A percentile compares a stretch with the other conserved stretches of the same genome.
These are phyloP conservation scores for Epichloe aotearoae DNA, from an alignment of 2,329 filamentous ascomycete species.

Conservation along the genomic window DNA sequence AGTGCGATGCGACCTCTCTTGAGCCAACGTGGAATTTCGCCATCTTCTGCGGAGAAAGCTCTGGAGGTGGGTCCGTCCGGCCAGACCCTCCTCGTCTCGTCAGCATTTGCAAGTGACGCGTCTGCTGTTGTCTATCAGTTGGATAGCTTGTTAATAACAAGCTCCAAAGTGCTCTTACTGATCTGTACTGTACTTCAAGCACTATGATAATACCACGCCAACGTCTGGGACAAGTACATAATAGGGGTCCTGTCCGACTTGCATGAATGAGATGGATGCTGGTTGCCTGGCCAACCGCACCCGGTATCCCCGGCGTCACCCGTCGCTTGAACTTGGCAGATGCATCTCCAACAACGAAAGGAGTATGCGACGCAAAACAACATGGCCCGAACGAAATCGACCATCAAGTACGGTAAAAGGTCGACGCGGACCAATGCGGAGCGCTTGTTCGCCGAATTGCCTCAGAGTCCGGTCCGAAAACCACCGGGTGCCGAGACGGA, in stretches of 20 bases:
- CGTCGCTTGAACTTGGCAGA: background rate
- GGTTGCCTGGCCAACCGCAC: conserved; percentile 8
- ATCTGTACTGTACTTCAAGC: too few relatives aligned
- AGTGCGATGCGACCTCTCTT: conserved; percentile 4
- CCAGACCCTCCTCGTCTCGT: too few relatives aligned
- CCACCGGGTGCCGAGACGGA: conserved; percentile 8
- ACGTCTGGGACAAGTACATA: too few relatives aligned
- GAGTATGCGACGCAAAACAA: conserved; percentile 8
- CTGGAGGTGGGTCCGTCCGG: background rate
- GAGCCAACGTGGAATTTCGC: conserved; percentile 8
- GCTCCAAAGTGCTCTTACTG: too few relatives aligned
- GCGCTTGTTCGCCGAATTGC: conserved; percentile 37
- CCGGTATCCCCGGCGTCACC: background rate
- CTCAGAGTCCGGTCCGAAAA: conserved; percentile 33
- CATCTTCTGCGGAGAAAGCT: background rate
- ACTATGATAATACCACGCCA: too few relatives aligned
- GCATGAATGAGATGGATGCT: background rate
- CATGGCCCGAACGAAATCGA: conserved; percentile 32
- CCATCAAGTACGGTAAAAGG: conserved; percentile 39
- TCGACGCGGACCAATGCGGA: conserved; percentile 33
- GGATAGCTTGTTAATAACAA: too few relatives aligned
- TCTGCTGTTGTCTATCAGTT: too few relatives aligned
- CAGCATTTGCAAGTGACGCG: too few relatives aligned
- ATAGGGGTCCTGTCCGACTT: too few relatives aligned
- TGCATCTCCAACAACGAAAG: background rate